phyloP scores from a whole-genome alignment of 768 basidiomycete species.

The Tricholoma saponaceum region DNA sequence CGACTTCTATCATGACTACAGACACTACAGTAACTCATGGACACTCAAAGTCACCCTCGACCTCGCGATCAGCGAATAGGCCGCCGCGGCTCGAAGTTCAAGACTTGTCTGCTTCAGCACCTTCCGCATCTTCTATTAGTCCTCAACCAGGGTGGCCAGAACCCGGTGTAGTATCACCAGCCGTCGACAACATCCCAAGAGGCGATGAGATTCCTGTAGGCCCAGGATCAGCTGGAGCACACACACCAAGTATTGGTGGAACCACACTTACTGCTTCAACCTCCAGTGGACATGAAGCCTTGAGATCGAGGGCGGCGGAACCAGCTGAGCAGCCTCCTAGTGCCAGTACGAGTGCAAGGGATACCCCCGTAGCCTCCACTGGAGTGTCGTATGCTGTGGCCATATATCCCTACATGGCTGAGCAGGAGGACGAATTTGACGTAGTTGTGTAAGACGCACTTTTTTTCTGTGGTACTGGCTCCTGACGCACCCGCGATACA shows the following conservation, averaged over 20 bases:
- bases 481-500: slow-evolving; percentile 24
- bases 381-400: slow-evolving; percentile 93
- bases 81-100: slow-evolving; percentile 71
- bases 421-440: slow-evolving; percentile 98
- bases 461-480: slow-evolving; percentile 1
- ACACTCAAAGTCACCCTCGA: slow-evolving; percentile 37
- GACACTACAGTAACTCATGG: slow-evolving; percentile 43
- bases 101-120: slow-evolving; percentile 47
- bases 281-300: slow-evolving; percentile 21
- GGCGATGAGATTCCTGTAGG: slow-evolving; percentile 38
- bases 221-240: slow-evolving; percentile 28
- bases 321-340: slow-evolving; percentile 14
- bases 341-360: slow-evolving; percentile 25
- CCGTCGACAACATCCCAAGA: slow-evolving; percentile 30
- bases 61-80: slow-evolving; percentile 42
- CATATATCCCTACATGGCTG: slow-evolving; percentile 98
- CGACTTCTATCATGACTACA: slow-evolving; percentile 49
- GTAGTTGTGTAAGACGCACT: slow-evolving; percentile 80
- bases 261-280: slow-evolving; percentile 26
- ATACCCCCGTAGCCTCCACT: slow-evolving; percentile 39
- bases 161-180: slow-evolving; percentile 54
- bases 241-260: slow-evolving; percentile 18
- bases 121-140: slow-evolving; percentile 53
- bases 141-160: slow-evolving; percentile 79
- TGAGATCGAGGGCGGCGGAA: slow-evolving; percentile 16